phyloP scores from a whole-genome alignment of 1,284 basidiomycete species.

The Afroboletus lepidellus region DNA sequence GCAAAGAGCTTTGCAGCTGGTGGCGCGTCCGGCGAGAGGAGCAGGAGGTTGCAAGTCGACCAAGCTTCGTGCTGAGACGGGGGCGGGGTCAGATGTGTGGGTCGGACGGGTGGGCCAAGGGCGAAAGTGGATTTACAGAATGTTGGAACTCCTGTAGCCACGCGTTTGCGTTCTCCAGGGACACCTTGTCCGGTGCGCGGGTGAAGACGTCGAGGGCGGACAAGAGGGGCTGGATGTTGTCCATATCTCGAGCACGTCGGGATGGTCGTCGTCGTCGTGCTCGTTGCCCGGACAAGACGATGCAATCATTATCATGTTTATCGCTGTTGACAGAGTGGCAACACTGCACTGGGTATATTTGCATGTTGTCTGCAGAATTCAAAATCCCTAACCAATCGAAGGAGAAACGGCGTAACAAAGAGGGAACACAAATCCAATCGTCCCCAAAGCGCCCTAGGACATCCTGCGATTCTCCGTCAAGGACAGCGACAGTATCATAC shows the following conservation, averaged over 20 bases:
- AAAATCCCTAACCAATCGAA: slow-evolving; percentile 31
- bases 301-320: slow-evolving; percentile 31
- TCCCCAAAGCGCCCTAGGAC: slow-evolving; percentile 28
- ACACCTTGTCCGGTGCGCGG: slow-evolving; percentile 76
- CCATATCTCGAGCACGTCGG: slow-evolving; percentile 44
- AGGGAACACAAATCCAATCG: too few relatives aligned
- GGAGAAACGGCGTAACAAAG: background rate
- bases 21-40: slow-evolving; percentile 79
- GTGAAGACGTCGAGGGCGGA: slow-evolving; percentile 75
- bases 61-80: slow-evolving; percentile 88
- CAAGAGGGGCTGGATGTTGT: slow-evolving; percentile 66
- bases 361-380: slow-evolving; percentile 24
- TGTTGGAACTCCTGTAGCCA: slow-evolving; percentile 97
- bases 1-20: slow-evolving; percentile 89
- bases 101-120: slow-evolving; percentile 55
- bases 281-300: background rate
- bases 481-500: slow-evolving; percentile 44
- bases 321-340: slow-evolving; percentile 37
- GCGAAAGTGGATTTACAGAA: slow-evolving; percentile 83
- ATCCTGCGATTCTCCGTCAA: slow-evolving; percentile 35
- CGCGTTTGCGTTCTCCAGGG: slow-evolving; percentile 82
- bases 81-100: slow-evolving; percentile 57
- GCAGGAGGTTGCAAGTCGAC: slow-evolving; percentile 90
- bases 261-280: slow-evolving; percentile 16
- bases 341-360: slow-evolving; percentile 39